phyloP scores from a whole-genome alignment of 495 filamentous ascomycete genomes.

The Hypoxylon intermedium region DNA sequence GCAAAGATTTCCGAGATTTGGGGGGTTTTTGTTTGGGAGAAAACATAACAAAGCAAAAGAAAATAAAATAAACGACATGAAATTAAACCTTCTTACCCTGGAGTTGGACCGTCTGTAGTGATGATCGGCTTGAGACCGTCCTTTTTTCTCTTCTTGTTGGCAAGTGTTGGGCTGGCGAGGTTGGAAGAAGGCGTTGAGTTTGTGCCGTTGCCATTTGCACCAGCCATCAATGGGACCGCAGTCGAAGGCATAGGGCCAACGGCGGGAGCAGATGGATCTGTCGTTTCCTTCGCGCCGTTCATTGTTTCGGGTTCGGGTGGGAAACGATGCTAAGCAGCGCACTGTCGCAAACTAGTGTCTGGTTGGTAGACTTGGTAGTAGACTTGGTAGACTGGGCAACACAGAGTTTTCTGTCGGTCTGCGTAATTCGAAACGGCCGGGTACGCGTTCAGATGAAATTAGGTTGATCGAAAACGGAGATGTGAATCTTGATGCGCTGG shows the following conservation, averaged over 20 bases:
- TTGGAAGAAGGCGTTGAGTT: conserved; percentile 38
- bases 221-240: conserved; percentile 39
- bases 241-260: conserved; percentile 13
- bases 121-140: conserved; percentile 90
- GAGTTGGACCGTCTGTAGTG: conserved; percentile 71
- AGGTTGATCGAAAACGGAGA: neutral
- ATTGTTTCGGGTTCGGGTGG: conserved; percentile 16
- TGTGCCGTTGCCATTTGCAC: conserved; percentile 41
- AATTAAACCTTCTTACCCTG: conserved; percentile 48
- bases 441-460: conserved; percentile 13
- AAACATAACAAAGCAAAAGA: conserved; percentile 7
- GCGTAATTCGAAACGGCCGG: conserved; percentile 7
- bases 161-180: conserved; percentile 45
- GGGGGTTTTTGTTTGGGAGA: too few relatives aligned
- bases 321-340: conserved; percentile 10
- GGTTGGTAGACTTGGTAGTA: neutral
- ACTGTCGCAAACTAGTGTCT: conserved; percentile 21
- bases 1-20: too few relatives aligned
- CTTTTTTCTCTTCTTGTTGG: conserved; percentile 87
- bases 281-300: conserved; percentile 33
- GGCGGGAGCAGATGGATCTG: conserved; percentile 12
- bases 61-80: conserved; percentile 1
- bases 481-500: conserved; percentile 11
- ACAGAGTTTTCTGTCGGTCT: conserved; percentile 1
- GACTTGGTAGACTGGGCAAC: conserved; percentile 1